Percentiles rank a stretch among this genome's conserved stretches.
Evolutionary conservation across 345 rosid species (phyloP).

Genomic region (Euphorbia lathyris): DNA sequence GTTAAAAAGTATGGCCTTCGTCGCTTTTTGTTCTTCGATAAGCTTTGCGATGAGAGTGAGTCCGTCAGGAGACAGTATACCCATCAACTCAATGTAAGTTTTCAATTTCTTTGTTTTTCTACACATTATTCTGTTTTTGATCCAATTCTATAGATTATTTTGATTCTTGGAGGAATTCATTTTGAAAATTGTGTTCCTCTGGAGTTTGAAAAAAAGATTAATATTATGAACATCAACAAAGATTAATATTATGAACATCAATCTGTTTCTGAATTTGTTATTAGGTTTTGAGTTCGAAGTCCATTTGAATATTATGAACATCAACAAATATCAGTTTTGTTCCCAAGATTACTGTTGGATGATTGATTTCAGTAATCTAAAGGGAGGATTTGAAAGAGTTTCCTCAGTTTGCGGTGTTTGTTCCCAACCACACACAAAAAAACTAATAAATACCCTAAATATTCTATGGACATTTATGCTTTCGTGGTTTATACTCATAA

Average conservation of each 20-base stretch:
- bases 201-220: no score
- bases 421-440: not conserved
- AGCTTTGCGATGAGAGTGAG: conserved; percentile 89
- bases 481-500: not conserved
- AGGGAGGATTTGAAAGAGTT: not conserved
- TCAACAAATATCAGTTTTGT: no score
- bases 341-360: not conserved
- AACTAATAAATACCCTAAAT: not conserved
- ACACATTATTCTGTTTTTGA: not conserved
- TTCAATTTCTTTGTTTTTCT: not conserved
- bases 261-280: no score
- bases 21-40: conserved; percentile 84
- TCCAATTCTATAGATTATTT: not conserved
- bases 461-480: not conserved
- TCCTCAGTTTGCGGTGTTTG: not conserved
- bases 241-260: no score
- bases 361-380: not conserved
- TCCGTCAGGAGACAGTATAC: conserved; percentile 67
- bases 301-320: no score
- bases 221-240: no score
- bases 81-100: conserved; percentile 71
- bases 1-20: conserved; percentile 61
- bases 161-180: no score
- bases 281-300: not conserved
- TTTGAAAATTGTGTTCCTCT: no score